Conservation (phyloP, 2,329 filamentous ascomycete species). For the Aspergillus sp. region DNA sequence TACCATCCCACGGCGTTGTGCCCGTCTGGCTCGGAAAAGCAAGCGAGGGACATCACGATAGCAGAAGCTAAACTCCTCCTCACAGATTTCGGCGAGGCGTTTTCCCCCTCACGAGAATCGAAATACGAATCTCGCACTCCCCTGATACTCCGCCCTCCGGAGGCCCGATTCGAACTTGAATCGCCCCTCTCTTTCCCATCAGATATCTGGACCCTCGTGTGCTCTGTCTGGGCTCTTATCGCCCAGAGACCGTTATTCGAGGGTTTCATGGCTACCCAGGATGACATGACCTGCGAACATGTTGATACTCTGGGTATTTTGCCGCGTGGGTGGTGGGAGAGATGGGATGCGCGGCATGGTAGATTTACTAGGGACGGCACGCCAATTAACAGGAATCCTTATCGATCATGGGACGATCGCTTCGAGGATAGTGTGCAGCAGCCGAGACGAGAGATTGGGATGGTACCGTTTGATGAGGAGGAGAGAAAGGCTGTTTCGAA, state of each 20-base stretch:
- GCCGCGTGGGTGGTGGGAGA: conserved; percentile 20
- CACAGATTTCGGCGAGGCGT: conserved; percentile 6
- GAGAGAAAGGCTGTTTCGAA: conserved; percentile 17
- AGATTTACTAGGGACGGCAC: conserved; percentile 8
- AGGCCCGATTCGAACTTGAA: conserved; percentile 34
- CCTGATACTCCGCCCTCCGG: conserved; percentile 28
- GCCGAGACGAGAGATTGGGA: conserved; percentile 5
- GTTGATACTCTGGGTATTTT: conserved; percentile 27
- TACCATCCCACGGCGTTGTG: neutral
- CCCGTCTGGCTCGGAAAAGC: neutral
- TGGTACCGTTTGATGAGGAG: conserved; percentile 7
- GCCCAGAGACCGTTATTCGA: conserved; percentile 26
- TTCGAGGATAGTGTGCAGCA: conserved; percentile 12
- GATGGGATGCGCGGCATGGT: conserved; percentile 13
- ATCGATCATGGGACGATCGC: conserved; percentile 14
- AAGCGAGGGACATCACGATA: neutral
- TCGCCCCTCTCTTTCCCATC: conserved; percentile 22
- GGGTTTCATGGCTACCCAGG: conserved; percentile 22
- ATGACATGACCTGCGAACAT: conserved; percentile 26
- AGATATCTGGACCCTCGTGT: conserved; percentile 38
- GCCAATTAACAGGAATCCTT: conserved; percentile 3
- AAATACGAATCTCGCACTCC: conserved; percentile 24
- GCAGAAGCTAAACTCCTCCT: conserved; percentile 1
- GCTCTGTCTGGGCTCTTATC: conserved; percentile 26
- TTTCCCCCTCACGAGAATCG: neutral